Base-by-base conservation (phyloP, 225 moss, liverwort and hornwort genomes). In the Antitrichia curtipendula region DNA sequence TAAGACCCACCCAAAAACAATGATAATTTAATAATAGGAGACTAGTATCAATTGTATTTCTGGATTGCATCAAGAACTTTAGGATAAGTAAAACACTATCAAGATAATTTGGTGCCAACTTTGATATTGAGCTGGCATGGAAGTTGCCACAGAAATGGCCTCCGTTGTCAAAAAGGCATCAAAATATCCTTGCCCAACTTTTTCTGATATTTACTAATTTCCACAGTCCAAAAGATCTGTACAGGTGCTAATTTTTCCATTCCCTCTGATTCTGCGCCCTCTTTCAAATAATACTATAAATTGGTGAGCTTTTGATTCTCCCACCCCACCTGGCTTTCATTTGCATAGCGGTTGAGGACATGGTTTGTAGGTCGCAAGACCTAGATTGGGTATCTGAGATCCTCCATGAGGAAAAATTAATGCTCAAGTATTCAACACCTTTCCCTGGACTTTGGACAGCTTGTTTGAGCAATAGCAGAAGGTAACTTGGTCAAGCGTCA, bases 401-500 rank as follows among this genome's bases (percentile, higher is more conserved):
- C 54, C 82, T 38, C 29, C 2, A 1, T 0, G 1, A 54, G 19
- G 12, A 49, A 65, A 50, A 13, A 50, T 10, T 9, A 10, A 34
- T 28, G 50, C 49, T 75, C n/a, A n/a, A n/a, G n/a, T 21, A 34
- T 52, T 22, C 22, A 34, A 23, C 75, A n/a, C 85, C 60, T 71
- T 50, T 47, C 38, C 4, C 34, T 62, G 40, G 1, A 60, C 71
- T 23, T 58, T 52, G 2, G 22, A 10, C 24, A 73, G 56, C 65
- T 80, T 32, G 38, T 47, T 38, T 7, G 38, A 87, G 87, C 87
- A 90, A 87, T 90, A 8, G 64, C 80, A 84, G 64, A 12, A 87
- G 90, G 84, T 90, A 84, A 47, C 87, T 84, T 90, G 84, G 62
- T 27, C 40, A 22, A 64, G 84, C 10, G 25, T 72, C 87, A 5